phyloP scores from a whole-genome alignment of 805 yeast species.

The Priceomyces castillae region DNA sequence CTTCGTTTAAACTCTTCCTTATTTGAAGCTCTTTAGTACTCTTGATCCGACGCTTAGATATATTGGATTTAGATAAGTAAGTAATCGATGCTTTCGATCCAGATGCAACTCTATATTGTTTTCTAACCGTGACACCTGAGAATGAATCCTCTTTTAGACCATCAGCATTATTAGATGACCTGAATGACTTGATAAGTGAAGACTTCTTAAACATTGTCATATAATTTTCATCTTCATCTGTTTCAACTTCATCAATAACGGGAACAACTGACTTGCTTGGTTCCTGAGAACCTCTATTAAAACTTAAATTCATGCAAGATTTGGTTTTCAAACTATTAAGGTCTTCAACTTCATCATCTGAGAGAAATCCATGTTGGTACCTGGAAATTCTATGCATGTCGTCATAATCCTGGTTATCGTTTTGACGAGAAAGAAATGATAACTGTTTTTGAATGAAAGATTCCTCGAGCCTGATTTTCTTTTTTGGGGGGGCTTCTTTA shows the following conservation, averaged over 20 bases:
- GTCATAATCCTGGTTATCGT: slow-evolving; percentile 32
- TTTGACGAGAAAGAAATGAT: slow-evolving; percentile 46
- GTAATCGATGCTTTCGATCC: slow-evolving; percentile 60
- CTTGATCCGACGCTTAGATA: slow-evolving; percentile 23
- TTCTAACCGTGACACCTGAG: slow-evolving; percentile 51
- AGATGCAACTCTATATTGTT: slow-evolving; percentile 52
- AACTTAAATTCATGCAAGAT: slow-evolving; percentile 32
- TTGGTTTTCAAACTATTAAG: slow-evolving; percentile 44
- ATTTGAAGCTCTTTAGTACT: slow-evolving; percentile 26
- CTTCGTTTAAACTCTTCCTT: slow-evolving; percentile 21
- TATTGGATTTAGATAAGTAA: slow-evolving; percentile 39
- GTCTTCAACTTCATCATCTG: slow-evolving; percentile 41
- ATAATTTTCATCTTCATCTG: slow-evolving; percentile 31
- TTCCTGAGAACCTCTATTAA: slow-evolving; percentile 18
- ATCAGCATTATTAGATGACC: slow-evolving; percentile 36
- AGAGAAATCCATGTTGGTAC: slow-evolving; percentile 35
- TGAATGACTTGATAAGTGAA: slow-evolving; percentile 48
- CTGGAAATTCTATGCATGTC: slow-evolving; percentile 28
- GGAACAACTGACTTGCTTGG: slow-evolving; percentile 5
- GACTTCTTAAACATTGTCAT: slow-evolving; percentile 43
- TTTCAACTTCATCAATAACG: slow-evolving; percentile 18
- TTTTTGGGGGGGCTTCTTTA: slow-evolving; percentile 24
- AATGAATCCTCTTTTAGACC: slow-evolving; percentile 30
- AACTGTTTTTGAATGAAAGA: slow-evolving; percentile 55
- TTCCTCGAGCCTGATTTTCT: slow-evolving; percentile 43